phyloP scores from a whole-genome alignment of 768 basidiomycete species.

The Mycena capillaripes region DNA sequence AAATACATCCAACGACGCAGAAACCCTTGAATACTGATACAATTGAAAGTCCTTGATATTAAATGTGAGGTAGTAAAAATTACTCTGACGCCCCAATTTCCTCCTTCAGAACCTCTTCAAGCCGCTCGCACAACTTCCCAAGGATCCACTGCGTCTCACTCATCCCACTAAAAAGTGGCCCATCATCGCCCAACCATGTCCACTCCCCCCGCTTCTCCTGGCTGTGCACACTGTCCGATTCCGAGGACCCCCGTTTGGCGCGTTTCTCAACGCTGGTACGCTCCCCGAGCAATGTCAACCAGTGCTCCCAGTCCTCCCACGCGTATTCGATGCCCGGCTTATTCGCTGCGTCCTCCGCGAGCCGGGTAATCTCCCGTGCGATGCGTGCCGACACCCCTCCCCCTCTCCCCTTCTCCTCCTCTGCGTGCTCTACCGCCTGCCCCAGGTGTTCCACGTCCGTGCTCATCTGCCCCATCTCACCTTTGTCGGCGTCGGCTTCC shows the following conservation, averaged over 20 bases:
- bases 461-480: constrained; percentile 39
- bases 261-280: constrained; percentile 36
- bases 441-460: constrained; percentile 47
- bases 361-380: constrained; percentile 45
- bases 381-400: constrained; percentile 47
- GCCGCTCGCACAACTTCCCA: constrained; percentile 47
- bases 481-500: constrained; percentile 3
- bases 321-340: constrained; percentile 46
- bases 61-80: too few relatives aligned
- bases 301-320: constrained; percentile 55
- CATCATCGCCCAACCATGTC: constrained; percentile 56
- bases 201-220: constrained; percentile 40
- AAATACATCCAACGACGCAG: too few relatives aligned
- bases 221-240: constrained; percentile 20
- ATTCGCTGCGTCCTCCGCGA: constrained; percentile 48
- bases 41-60: too few relatives aligned
- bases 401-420: constrained; percentile 42
- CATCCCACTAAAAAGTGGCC: constrained; percentile 53
- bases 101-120: constrained; percentile 50
- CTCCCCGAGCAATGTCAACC: constrained; percentile 47
- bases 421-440: constrained; percentile 51
- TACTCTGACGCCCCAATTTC: too few relatives aligned
- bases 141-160: constrained; percentile 57
- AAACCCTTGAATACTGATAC: too few relatives aligned
- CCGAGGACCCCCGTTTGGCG: background rate